Base-by-base conservation (phyloP, 306 rosid genomes). In the Cicer pinnatifidum region DNA sequence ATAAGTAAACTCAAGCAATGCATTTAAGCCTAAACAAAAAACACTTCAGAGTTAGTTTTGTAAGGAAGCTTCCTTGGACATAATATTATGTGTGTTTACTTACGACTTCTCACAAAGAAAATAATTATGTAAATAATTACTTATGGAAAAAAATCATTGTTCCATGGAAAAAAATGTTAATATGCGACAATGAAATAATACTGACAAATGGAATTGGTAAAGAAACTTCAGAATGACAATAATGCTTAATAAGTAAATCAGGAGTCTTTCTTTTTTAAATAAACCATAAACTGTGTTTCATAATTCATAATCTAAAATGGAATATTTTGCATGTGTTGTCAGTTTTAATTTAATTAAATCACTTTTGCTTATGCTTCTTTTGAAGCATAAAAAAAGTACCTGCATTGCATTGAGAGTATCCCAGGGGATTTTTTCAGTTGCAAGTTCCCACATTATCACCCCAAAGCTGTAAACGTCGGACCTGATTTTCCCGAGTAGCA, bases 381-480 rank as follows among this genome's bases (percentile, higher is more conserved):
- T 1, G 48, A 44, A 44, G 48, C 35, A 28, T 28, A 28, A 28
- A 3, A 1, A 79, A 59, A 73, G 67, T 86, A 95, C 99, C 99
- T 95, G 99, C 91, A 92, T 90, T 70, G 97, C 71, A 86, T 95
- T 95, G 67, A 95, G 96, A 87, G 79, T 90, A 67, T 91, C 96
- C 99, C 99, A 95, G 19, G 99, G 99, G 83, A 92, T 92, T 86
- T 95, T 95, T 82, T 87, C 92, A 6, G 99, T 92, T 56, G 87
- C 92, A 78, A 95, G 90, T 84, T 95, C 99, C 99, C 99, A 95
- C 85, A 95, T 71, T 78, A 95, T 87, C 78, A 95, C 99, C 72
- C 99, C 99, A 56, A 86, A 95, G 87, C 99, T 91, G 88, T 95
- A 95, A 47, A 95, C 85, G 13, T 95, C 99, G 38, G 97, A 95